Evolutionary conservation across 371 early-diverging fungal species (phyloP).

Genomic region (Aphelidium insulamus): DNA sequence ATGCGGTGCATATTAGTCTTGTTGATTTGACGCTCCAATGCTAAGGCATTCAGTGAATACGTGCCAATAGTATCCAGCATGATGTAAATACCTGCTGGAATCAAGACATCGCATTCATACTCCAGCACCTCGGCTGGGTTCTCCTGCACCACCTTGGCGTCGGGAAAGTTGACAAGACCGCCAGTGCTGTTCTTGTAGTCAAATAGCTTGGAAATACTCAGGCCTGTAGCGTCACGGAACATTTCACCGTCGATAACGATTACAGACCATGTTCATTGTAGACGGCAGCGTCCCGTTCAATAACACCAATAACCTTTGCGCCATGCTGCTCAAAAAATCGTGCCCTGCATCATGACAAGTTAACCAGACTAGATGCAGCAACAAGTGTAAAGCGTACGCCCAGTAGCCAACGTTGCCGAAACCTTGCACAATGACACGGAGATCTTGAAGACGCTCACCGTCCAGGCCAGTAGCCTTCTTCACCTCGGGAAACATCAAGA

Average conservation of each 20-base stretch:
- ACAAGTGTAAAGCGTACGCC: too few relatives aligned
- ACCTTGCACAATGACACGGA: constrained; percentile 54
- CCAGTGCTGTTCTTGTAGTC: constrained; percentile 36
- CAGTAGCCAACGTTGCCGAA: constrained; percentile 81
- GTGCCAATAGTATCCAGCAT: too few relatives aligned
- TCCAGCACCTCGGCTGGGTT: constrained; percentile 40
- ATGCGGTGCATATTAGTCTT: constrained; percentile 46
- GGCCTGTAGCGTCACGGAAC: too few relatives aligned
- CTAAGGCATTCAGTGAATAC: too few relatives aligned
- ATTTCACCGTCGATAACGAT: too few relatives aligned
- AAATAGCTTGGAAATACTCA: constrained; percentile 43
- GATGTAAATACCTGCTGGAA: too few relatives aligned
- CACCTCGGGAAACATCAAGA: constrained; percentile 52
- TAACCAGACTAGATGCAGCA: too few relatives aligned
- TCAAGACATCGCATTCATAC: constrained; percentile 58
- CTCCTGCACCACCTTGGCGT: constrained; percentile 30
- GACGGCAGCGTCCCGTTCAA: constrained; percentile 44
- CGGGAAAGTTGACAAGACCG: constrained; percentile 41
- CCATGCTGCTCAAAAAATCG: too few relatives aligned
- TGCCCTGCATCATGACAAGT: too few relatives aligned
- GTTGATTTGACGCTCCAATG: constrained; percentile 68
- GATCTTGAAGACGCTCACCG: constrained; percentile 34
- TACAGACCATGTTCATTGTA: constrained; percentile 47
- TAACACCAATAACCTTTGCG: constrained; percentile 59
- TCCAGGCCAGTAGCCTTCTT: constrained; percentile 43